Percentiles rank a stretch among this genome's conserved stretches.
Conservation (phyloP, 2,329 filamentous ascomycete species). For the Aspergillus novofumigatus region DNA sequence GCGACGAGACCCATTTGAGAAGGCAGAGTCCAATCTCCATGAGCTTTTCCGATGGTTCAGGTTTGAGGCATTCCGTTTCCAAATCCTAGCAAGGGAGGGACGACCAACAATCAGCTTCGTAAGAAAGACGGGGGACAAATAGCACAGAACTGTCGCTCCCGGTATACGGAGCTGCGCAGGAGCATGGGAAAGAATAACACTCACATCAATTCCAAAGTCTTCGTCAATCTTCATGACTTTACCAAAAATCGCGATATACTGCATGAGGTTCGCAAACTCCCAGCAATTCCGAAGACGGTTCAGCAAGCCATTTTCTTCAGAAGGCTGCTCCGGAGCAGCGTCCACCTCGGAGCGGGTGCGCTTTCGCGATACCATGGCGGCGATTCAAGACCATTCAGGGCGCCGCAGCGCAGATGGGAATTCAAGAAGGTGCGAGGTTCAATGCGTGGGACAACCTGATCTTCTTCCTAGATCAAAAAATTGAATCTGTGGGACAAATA, state of each 20-base stretch:
- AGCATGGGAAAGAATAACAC: conserved; percentile 27
- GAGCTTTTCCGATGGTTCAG: conserved; percentile 65
- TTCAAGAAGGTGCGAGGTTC: not conserved
- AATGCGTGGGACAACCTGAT: not conserved
- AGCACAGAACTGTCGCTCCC: not conserved
- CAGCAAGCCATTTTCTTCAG: conserved; percentile 47
- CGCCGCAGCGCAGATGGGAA: conserved; percentile 20
- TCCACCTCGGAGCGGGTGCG: conserved; percentile 54
- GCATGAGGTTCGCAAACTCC: conserved; percentile 91
- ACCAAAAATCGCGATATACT: conserved; percentile 91
- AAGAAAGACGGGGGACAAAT: not conserved
- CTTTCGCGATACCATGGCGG: conserved; percentile 53
- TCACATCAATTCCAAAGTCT: conserved; percentile 81
- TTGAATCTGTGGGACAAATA: no score
- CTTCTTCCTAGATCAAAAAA: not conserved
- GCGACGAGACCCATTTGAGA: conserved; percentile 89
- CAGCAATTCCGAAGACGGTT: conserved; percentile 79
- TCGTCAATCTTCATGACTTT: conserved; percentile 85
- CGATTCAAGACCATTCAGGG: conserved; percentile 27
- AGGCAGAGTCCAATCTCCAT: conserved; percentile 79
- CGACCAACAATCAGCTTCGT: conserved; percentile 8
- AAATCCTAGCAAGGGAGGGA: conserved; percentile 63
- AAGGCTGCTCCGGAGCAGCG: conserved; percentile 40
- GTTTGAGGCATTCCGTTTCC: conserved; percentile 82
- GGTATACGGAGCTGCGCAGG: not conserved